Evolutionary conservation across 1,284 basidiomycete species (phyloP).

Genomic region (Trichosporon sp.): DNA sequence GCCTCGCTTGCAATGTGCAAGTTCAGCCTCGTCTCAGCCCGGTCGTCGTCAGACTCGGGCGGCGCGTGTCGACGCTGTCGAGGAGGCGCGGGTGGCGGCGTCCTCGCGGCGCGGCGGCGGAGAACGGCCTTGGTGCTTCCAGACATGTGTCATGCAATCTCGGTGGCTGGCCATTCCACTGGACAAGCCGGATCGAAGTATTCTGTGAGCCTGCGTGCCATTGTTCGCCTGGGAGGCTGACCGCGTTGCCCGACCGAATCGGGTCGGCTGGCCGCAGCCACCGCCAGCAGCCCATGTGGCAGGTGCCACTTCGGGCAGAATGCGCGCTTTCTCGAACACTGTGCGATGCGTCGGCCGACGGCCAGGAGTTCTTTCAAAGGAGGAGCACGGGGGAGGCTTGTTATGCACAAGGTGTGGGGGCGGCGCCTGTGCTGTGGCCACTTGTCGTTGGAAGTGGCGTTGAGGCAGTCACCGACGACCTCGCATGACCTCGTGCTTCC

Average conservation of each 20-base stretch:
- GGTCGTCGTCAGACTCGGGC: not conserved
- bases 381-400: not conserved
- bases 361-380: too few species aligned
- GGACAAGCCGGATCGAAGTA: too few species aligned
- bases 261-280: not conserved
- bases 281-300: not conserved
- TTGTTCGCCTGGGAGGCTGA: not conserved
- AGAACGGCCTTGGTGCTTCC: not conserved
- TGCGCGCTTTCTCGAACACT: not conserved
- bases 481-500: not conserved
- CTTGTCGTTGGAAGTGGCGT: not conserved
- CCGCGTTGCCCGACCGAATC: not conserved
- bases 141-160: not conserved
- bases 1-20: too few species aligned
- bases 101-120: too few species aligned
- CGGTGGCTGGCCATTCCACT: not conserved
- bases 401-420: not conserved
- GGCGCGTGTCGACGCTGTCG: not conserved
- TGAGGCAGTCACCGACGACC: not conserved
- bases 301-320: not conserved
- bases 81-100: too few species aligned
- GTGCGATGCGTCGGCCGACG: not conserved
- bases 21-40: not conserved
- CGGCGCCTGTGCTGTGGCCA: not conserved
- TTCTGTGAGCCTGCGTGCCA: too few species aligned